Percentiles rank a stretch among this genome's conserved stretches.
Conservation (phyloP, 2,329 filamentous ascomycete genomes). For the Pochonia chlamydosporia region DNA sequence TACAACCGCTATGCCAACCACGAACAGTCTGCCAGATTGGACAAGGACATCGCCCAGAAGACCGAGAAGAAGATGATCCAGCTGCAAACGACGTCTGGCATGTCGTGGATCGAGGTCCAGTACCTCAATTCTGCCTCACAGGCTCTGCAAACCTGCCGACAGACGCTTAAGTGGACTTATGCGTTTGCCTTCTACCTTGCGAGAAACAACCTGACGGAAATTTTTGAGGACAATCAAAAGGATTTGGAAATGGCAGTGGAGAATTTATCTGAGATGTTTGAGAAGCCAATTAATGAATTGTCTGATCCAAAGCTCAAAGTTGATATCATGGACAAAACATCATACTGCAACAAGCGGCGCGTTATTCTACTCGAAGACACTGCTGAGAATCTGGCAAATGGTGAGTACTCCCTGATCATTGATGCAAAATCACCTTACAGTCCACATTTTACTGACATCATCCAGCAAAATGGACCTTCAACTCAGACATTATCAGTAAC, state of each 20-base stretch:
- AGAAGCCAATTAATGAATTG: slow-evolving; percentile 87
- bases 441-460: slow-evolving; percentile 17
- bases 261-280: slow-evolving; percentile 97
- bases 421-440: not conserved
- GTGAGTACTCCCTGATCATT: slow-evolving; percentile 37
- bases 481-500: slow-evolving; percentile 7
- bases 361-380: slow-evolving; percentile 89
- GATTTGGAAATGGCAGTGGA: slow-evolving; percentile 97
- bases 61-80: slow-evolving; percentile 99
- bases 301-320: slow-evolving; percentile 87
- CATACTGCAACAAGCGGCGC: slow-evolving; percentile 89
- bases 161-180: slow-evolving; percentile 98
- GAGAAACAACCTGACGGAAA: slow-evolving; percentile 90
- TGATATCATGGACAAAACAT: slow-evolving; percentile 97
- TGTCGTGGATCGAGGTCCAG: slow-evolving; percentile 99
- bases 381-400: slow-evolving; percentile 82
- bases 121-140: slow-evolving; percentile 92
- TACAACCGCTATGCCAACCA: slow-evolving; percentile 99
- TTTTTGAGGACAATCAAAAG: slow-evolving; percentile 98
- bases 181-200: slow-evolving; percentile 98
- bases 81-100: slow-evolving; percentile 84
- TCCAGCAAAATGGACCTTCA: slow-evolving; percentile 41
- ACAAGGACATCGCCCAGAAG: slow-evolving; percentile 93
- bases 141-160: slow-evolving; percentile 91
- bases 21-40: slow-evolving; percentile 92